Base-by-base conservation (phyloP, 805 yeast species). In the Wickerhamiella azyma region DNA sequence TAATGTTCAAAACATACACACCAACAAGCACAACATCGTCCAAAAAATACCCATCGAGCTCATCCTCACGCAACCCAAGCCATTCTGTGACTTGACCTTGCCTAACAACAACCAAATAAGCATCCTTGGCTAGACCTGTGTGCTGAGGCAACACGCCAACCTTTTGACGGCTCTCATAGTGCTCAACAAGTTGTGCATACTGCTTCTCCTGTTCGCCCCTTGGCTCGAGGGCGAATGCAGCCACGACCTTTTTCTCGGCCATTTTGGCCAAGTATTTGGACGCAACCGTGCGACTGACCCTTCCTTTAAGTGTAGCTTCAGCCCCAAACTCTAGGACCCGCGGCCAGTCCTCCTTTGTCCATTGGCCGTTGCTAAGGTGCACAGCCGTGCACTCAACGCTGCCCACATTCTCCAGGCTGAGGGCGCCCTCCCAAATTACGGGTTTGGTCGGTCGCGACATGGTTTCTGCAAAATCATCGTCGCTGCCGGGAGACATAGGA, bases 141-240 rank as follows among this genome's bases (percentile, higher is more conserved):
- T 66, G 66, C 16, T 65, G 66, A 10, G 74, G 70, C 39, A 81
- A 64, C 14, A 79, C 85, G 1, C 85, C 88, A 43, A 72, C 75
- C 56, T 75, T 75, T 26, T 59, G 54, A 26, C 72, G 62, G 5
- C 61, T 55, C 35, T 61, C 55, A 53, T 77, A 72, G 56, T 77
- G 76, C 14, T 68, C 66, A 59, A 62, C 68, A 29, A 72, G 56
- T 37, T 61, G 54, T 47, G 52, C 63, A 41, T 13, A 41, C 13
- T 17, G 52, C 3, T 52, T 16, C 57, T 66, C 52, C 11, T 17
- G 18, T 4, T 30, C 26, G 21, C 29, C 14, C 45, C 52, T 50
- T 28, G 62, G 33, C 36, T 53, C 41, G 47, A 82, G 55, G 48
- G 73, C 71, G 30, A 75, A 65, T 16, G 80, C 53, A 16, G 68